Evolutionary conservation across 148 eudicot genomes (phyloP), one percentile per base, ranked within the genome.

Genomic region (Camellia japonica): DNA sequence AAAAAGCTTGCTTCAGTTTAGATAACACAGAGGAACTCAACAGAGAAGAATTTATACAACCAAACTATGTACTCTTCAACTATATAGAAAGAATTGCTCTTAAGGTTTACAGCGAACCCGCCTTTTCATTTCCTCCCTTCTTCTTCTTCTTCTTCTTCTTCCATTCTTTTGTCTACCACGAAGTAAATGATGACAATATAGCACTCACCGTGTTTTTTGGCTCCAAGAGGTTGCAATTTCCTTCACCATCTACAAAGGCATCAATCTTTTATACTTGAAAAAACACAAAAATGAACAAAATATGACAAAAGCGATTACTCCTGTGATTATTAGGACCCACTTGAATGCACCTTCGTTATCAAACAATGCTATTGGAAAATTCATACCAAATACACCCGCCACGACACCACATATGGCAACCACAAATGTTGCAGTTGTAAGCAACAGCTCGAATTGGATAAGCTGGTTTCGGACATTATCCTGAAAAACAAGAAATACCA

Each of bases 401-500:
- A 97, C 95, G 63, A 97, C 97, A 7, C 98, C 99, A 63, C 92
- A 94, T 61, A 97, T 94, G 75, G 99, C 97, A 6, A 97, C 97
- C 1, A 94, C 98, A 75, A 97, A 97, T 42, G 98, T 93, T 54
- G 97, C 99, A 41, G 98, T 94, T 18, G 99, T 97, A 11, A 97
- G 85, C 15, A 97, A 68, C 90, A 97, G 87, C 87, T 97, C 99
- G 14, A 94, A 97, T 82, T 94, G 98, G 65, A 97, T 94, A 84
- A 97, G 97, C 86, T 97, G 98, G 89, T 97, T 97, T 76, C 98
- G 92, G 13, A 93, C 99, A 75, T 89, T 97, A 80, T 94, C 99
- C 99, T 97, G 98, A 82, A 86, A 83, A 12, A 54, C 12, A 71
- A 74, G 8, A 68, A n/a, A 64, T 62, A 23, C 14, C 4, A 51